Evolutionary conservation across 164 flowering plant genomes (phyloP).

Genomic region (Santalum album): DNA sequence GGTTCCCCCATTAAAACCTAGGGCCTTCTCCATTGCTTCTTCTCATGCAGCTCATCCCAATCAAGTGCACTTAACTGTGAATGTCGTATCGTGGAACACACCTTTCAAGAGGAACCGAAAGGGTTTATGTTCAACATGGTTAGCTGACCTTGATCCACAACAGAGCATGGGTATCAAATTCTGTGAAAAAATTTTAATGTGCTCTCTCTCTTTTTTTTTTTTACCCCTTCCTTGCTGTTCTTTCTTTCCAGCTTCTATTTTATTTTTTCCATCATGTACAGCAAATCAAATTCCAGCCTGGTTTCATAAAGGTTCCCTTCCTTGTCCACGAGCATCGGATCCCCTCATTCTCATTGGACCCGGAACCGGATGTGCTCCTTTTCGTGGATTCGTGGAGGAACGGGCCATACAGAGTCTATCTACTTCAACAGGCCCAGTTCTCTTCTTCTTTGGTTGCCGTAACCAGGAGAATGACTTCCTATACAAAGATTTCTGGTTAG

Average conservation of each 20-base stretch:
- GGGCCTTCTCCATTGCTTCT: conserved; percentile 91
- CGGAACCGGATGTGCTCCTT: conserved; percentile 99
- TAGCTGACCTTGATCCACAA: conserved; percentile 67
- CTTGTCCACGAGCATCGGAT: conserved; percentile 66
- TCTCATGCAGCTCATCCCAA: conserved; percentile 73
- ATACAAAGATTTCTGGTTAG: conserved; percentile 73
- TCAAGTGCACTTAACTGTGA: conserved; percentile 82
- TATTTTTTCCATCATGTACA: conserved; percentile 20
- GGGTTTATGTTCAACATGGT: conserved; percentile 84
- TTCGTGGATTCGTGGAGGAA: conserved; percentile 81
- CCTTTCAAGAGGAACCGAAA: conserved; percentile 75
- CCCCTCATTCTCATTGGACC: conserved; percentile 93
- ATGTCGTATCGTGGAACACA: conserved; percentile 77
- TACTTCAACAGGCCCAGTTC: conserved; percentile 46
- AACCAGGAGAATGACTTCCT: conserved; percentile 63
- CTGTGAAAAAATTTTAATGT: not conserved
- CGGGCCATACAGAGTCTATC: conserved; percentile 47
- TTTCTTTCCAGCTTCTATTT: not conserved
- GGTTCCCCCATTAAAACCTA: conserved; percentile 76
- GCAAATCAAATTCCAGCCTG: conserved; percentile 67
- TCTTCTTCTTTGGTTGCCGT: conserved; percentile 91
- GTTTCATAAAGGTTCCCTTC: conserved; percentile 74
- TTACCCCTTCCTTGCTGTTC: not conserved
- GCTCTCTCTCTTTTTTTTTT: not conserved
- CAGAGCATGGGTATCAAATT: conserved; percentile 27